phyloP scores from a whole-genome alignment of 2,329 filamentous ascomycete genomes.

The Talaromyces funiculosus region DNA sequence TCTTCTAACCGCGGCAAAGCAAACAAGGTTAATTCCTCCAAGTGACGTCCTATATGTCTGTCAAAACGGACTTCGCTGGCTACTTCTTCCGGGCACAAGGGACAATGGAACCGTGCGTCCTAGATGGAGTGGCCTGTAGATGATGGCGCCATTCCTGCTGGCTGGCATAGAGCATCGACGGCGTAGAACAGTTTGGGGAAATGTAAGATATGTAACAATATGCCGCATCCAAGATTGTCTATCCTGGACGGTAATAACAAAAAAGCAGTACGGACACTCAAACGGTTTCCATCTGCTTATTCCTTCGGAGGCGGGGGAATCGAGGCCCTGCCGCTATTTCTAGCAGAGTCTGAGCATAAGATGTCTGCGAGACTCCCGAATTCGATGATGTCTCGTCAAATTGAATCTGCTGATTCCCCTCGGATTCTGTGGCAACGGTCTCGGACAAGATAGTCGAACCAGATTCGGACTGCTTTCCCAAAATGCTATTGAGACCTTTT shows the following conservation, averaged over 20 bases:
- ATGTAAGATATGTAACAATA: conserved; percentile 37
- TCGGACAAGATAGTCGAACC: background rate
- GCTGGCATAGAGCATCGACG: conserved; percentile 19
- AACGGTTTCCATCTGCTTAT: background rate
- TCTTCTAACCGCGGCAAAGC: conserved; percentile 7
- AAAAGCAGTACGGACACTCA: conserved; percentile 18
- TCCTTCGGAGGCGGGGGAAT: conserved; percentile 1
- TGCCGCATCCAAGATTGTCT: conserved; percentile 34
- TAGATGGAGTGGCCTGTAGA: background rate
- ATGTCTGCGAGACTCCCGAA: background rate
- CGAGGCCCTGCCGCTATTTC: background rate
- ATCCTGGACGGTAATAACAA: conserved; percentile 26
- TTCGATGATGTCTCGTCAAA: background rate
- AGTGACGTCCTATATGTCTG: conserved; percentile 17
- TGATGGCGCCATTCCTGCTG: conserved; percentile 18
- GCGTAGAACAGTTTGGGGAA: conserved; percentile 20
- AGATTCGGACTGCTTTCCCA: background rate
- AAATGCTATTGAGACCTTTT: background rate
- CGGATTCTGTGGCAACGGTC: background rate
- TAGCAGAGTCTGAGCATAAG: background rate
- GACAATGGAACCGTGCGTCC: background rate
- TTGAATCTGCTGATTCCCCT: background rate
- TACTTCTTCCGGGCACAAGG: background rate
- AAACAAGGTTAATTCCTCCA: conserved; percentile 21
- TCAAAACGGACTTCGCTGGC: background rate